Evolutionary conservation across 192 early-diverging fungal genomes (phyloP).

Genomic region (Chytriomyces hyalinus): DNA sequence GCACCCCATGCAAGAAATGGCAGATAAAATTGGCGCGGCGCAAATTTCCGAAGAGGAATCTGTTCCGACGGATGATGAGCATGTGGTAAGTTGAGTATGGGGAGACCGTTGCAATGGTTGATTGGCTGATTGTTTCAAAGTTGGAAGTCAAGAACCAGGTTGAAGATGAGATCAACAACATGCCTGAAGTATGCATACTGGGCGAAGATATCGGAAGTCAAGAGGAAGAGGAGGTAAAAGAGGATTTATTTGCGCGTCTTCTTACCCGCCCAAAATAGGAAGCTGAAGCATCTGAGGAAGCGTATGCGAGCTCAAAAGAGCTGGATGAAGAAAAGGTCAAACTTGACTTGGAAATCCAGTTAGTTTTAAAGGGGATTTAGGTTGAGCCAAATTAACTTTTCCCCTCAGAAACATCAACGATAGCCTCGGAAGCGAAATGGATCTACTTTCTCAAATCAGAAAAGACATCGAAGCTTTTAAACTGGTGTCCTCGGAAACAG

Average conservation of each 20-base stretch:
- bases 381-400: neutral
- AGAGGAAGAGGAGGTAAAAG: neutral
- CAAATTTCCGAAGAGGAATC: too few species aligned
- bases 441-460: slow-evolving; percentile 12
- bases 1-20: too few species aligned
- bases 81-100: too few species aligned
- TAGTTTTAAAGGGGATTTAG: neutral
- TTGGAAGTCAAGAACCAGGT: neutral
- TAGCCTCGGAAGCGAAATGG: slow-evolving; percentile 28
- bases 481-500: neutral
- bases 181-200: neutral
- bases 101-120: neutral
- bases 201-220: neutral
- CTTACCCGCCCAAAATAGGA: neutral
- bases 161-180: neutral
- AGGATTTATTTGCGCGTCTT: neutral
- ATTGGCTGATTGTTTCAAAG: neutral
- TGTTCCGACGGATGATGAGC: too few species aligned
- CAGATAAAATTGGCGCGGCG: too few species aligned
- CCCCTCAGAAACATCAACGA: neutral
- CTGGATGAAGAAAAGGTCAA: slow-evolving; percentile 7
- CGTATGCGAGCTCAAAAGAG: slow-evolving; percentile 2
- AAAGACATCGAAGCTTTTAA: slow-evolving; percentile 16
- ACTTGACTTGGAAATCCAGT: slow-evolving; percentile 21
- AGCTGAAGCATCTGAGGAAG: neutral